phyloP scores from a whole-genome alignment of 768 basidiomycete species.

The Ephemerocybe angulata region DNA sequence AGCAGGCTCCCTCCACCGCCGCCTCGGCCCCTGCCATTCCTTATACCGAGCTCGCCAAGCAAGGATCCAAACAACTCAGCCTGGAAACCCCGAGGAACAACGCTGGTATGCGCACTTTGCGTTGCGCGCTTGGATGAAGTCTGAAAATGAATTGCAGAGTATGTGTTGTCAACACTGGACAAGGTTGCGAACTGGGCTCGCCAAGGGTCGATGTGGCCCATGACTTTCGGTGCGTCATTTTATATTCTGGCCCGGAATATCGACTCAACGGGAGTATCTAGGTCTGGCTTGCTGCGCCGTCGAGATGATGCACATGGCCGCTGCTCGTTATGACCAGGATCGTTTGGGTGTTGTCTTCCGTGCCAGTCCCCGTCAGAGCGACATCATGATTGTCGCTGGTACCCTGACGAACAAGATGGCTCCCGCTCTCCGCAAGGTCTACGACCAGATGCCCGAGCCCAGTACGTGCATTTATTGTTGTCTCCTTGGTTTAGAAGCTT shows the following conservation, averaged over 20 bases:
- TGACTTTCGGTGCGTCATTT: conserved; percentile 73
- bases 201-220: conserved; percentile 99
- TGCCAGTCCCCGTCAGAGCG: conserved; percentile 96
- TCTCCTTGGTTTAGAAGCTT: background rate
- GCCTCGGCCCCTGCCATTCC: conserved; percentile 47
- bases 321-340: conserved; percentile 97
- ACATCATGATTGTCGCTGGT: conserved; percentile 99
- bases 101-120: conserved; percentile 55
- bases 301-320: conserved; percentile 99
- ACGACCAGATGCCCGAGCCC: conserved; percentile 99
- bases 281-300: conserved; percentile 99
- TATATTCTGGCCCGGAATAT: background rate
- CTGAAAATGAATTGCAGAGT: conserved; percentile 53
- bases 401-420: conserved; percentile 99
- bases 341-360: conserved; percentile 96
- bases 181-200: conserved; percentile 97
- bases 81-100: conserved; percentile 87
- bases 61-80: conserved; percentile 79
- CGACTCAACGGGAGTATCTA: conserved; percentile 22
- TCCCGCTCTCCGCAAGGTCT: conserved; percentile 92
- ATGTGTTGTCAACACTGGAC: conserved; percentile 93
- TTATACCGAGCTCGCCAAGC: conserved; percentile 68
- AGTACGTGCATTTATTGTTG: conserved; percentile 41
- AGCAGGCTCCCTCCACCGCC: background rate
- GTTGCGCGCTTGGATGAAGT: background rate